Evolutionary conservation across 129 eudicot species (phyloP), one percentile per base, ranked within the genome.

Genomic region (Artemisia annua): DNA sequence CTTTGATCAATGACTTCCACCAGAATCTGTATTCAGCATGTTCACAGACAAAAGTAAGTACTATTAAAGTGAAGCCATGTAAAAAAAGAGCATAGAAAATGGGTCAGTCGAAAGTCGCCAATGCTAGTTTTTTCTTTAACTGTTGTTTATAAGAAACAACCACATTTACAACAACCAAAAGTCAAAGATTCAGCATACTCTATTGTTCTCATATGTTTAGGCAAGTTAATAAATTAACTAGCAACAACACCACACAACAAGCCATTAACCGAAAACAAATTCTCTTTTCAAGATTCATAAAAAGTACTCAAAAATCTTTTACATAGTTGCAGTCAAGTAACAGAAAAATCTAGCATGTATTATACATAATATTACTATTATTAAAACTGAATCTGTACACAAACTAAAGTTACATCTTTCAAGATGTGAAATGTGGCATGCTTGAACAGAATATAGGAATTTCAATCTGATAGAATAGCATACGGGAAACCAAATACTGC

Each of bases 1-100:
- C 63, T 66, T 18, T 53, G 68, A 84, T 79, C 80, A 20, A 82
- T 54, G 30, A 87, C 92, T 88, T 93, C 97, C 79, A 93, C 97
- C 75, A 93, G 76, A 82, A 93, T 93, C 98, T 93, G 91, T 63
- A 83, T 50, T 69, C 74, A 80, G 67, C 63, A 77, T 60, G 65
- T 63, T 73, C 75, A 81, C n/a, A 69, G n/a, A 50, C 55, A 63
- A 54, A 48, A 76, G 4, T 75, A 52, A 19, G 18, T 46, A 53
- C 49, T 66, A 67, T n/a, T n/a, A 9, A 18, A 17, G 43, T 26
- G 43, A 43, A 11, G 24, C 60, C 60, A 17, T 11, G 5, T 50
- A 53, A 17, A 15, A 6, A 10, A 53, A 53, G 20, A 11, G 18
- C 16, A 54, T 22, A 54, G 16, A 24, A 54, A 22, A 52, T 14